Evolutionary conservation across 345 rosid species (phyloP).

Genomic region (Camelina sativa): DNA sequence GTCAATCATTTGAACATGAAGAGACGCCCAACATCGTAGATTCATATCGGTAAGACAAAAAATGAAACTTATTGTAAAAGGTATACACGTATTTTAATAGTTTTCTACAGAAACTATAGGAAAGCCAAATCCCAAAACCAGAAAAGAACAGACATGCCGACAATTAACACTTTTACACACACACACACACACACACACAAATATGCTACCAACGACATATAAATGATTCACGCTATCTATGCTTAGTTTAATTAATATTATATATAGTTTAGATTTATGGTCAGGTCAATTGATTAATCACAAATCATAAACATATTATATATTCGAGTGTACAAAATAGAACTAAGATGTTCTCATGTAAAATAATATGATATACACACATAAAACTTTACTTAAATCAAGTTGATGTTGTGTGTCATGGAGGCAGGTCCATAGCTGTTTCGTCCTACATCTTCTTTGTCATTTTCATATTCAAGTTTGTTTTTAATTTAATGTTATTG

Average conservation of each 20-base stretch:
- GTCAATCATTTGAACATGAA: conserved; percentile 2
- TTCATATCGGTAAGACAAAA: neutral
- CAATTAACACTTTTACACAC: conserved; percentile 14
- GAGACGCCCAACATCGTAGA: neutral
- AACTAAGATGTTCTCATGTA: conserved; percentile 20
- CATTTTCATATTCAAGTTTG: conserved; percentile 40
- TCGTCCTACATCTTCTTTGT: conserved; percentile 36
- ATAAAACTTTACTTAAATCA: conserved; percentile 4
- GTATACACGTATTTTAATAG: conserved; percentile 15
- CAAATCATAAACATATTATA: conserved; percentile 14
- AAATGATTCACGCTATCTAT: conserved; percentile 34
- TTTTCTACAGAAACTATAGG: conserved; percentile 1
- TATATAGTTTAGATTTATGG: neutral
- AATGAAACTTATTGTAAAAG: neutral
- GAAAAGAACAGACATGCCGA: conserved; percentile 37
- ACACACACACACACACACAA: neutral
- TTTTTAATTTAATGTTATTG: conserved; percentile 33
- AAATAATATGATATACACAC: conserved; percentile 32
- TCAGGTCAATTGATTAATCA: conserved; percentile 31
- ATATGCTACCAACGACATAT: neutral
- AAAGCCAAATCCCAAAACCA: conserved; percentile 19
- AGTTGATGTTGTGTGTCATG: conserved; percentile 42
- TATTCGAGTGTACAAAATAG: neutral
- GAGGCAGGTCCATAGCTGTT: conserved; percentile 47
- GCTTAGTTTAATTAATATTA: conserved; percentile 5